Conservation (phyloP, 2,329 filamentous ascomycete species). For the Bisporella sp. region DNA sequence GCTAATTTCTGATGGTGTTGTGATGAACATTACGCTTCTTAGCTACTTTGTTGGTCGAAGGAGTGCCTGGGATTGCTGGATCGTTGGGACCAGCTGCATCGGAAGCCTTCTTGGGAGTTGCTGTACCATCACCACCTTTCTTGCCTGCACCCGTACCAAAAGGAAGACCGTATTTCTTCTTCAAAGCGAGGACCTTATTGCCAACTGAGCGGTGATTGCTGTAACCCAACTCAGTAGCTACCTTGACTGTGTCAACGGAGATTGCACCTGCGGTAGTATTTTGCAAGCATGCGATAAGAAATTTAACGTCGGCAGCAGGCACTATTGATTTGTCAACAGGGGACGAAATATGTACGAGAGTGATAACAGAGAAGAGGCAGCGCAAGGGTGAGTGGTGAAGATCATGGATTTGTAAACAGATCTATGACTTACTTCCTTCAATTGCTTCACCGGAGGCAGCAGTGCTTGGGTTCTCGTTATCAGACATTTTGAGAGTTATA, state of each 20-base stretch:
- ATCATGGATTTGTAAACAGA: no score
- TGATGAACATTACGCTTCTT: conserved; percentile 4
- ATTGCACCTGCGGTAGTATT: conserved; percentile 17
- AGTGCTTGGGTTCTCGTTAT: conserved; percentile 1
- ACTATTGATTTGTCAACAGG: conserved; percentile 5
- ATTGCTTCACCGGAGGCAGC: neutral
- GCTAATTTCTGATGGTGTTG: neutral
- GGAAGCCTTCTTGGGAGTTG: conserved; percentile 3
- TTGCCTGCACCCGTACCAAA: conserved; percentile 5
- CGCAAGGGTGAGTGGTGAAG: no score
- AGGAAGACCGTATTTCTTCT: conserved; percentile 21
- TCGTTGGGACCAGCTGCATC: conserved; percentile 2
- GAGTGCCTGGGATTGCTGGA: conserved; percentile 3
- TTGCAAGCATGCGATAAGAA: conserved; percentile 19
- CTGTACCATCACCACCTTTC: neutral
- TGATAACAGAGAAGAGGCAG: no score
- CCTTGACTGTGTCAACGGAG: conserved; percentile 13
- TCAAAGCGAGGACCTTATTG: conserved; percentile 18
- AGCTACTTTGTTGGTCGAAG: conserved; percentile 2
- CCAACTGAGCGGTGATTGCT: conserved; percentile 16
- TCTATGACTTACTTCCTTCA: no score
- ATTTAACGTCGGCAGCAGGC: conserved; percentile 13
- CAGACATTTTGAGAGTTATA: conserved; percentile 5
- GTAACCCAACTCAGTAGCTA: conserved; percentile 14
- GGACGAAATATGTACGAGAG: no score